Conservation (phyloP, 2,329 filamentous ascomycete species). For the Claviceps capensis region DNA sequence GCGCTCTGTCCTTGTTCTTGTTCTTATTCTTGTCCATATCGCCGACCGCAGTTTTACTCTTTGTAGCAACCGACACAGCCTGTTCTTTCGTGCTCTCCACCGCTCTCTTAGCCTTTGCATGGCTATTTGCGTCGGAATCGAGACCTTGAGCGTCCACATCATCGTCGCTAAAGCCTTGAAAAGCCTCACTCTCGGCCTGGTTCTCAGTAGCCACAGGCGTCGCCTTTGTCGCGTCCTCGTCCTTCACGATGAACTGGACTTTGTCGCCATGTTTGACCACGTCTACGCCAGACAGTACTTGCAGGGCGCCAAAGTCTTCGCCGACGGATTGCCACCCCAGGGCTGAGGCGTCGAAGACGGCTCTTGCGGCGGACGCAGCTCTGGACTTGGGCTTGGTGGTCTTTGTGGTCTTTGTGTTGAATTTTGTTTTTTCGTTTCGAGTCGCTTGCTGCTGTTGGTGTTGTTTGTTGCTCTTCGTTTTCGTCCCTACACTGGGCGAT, state of each 20-base stretch:
- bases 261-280: constrained; percentile 54
- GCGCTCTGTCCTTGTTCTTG: background rate
- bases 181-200: constrained; percentile 37
- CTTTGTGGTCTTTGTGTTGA: background rate
- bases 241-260: constrained; percentile 39
- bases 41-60: background rate
- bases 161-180: constrained; percentile 50
- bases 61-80: background rate
- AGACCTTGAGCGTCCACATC: constrained; percentile 19
- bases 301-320: constrained; percentile 85
- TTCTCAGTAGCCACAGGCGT: constrained; percentile 8
- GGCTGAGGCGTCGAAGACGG: constrained; percentile 29
- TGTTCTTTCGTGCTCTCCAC: constrained; percentile 9
- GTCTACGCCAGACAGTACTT: constrained; percentile 85
- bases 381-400: constrained; percentile 5
- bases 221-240: constrained; percentile 10
- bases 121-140: constrained; percentile 19
- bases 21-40: background rate
- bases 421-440: background rate
- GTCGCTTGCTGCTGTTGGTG: background rate
- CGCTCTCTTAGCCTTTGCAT: constrained; percentile 18
- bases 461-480: background rate
- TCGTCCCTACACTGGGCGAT: constrained; percentile 1
- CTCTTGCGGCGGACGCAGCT: constrained; percentile 8
- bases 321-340: constrained; percentile 61